phyloP scores from a whole-genome alignment of 106 monocot genomes.

The Xerophyta viscosa region DNA sequence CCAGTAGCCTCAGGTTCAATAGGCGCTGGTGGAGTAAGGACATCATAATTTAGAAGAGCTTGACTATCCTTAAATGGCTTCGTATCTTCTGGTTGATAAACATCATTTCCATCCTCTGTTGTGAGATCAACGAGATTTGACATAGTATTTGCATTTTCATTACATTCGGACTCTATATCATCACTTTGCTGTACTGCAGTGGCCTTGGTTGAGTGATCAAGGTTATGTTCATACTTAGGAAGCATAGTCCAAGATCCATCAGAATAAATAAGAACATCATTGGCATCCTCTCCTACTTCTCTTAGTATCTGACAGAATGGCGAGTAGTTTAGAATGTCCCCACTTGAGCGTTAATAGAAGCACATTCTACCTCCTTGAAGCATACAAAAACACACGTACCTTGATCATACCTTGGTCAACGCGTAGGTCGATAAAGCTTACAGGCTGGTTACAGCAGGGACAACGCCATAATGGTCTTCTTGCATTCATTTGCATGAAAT shows the following conservation, averaged over 20 bases:
- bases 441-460: slow-evolving; percentile 74
- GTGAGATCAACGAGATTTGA: slow-evolving; percentile 42
- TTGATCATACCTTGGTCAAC: slow-evolving; percentile 78
- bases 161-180: slow-evolving; percentile 17
- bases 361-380: too few species aligned
- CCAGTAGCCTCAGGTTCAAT: neutral
- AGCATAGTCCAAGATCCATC: slow-evolving; percentile 48
- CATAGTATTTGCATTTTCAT: neutral
- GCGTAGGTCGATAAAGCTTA: slow-evolving; percentile 55
- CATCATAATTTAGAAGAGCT: neutral
- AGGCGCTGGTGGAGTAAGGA: slow-evolving; percentile 7
- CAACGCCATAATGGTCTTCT: slow-evolving; percentile 89
- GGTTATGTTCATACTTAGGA: slow-evolving; percentile 11
- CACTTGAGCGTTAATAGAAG: neutral
- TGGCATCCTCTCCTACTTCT: slow-evolving; percentile 32
- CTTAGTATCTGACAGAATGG: slow-evolving; percentile 38
- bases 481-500: slow-evolving; percentile 79
- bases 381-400: slow-evolving; percentile 20
- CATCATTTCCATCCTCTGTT: slow-evolving; percentile 14
- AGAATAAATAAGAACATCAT: slow-evolving; percentile 34
- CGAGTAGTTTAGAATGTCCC: too few species aligned
- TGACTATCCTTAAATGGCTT: slow-evolving; percentile 30
- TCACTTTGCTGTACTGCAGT: slow-evolving; percentile 1
- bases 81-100: slow-evolving; percentile 33
- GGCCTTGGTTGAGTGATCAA: slow-evolving; percentile 3